These are phyloP conservation scores for Forsythia viridissima DNA, from an alignment of 257 asterid species.

Conservation along the genomic window DNA sequence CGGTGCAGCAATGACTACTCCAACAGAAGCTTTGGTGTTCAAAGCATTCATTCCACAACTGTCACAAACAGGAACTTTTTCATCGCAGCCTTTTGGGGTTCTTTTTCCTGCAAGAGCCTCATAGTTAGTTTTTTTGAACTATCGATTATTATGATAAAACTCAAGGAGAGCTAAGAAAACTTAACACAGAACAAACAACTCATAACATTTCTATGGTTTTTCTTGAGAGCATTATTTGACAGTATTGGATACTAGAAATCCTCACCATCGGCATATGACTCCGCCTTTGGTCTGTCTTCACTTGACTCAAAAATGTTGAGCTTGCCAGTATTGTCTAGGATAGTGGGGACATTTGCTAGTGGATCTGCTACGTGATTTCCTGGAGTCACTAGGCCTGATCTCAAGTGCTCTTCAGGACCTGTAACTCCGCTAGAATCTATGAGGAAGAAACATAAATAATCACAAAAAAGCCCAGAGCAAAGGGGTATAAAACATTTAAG, in stretches of 20 bases:
- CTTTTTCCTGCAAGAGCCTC: constrained; percentile 68
- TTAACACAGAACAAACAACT: constrained; percentile 4
- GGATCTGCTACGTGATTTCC: constrained; percentile 33
- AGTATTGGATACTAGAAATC: constrained; percentile 27
- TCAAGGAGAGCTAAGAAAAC: constrained; percentile 11
- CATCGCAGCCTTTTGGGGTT: constrained; percentile 27
- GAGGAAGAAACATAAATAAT: constrained; percentile 24
- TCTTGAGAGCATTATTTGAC: constrained; percentile 22
- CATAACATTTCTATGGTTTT: constrained; percentile 6
- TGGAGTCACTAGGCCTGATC: constrained; percentile 34
- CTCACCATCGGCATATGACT: constrained; percentile 44
- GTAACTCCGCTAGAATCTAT: constrained; percentile 44
- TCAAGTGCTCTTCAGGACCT: constrained; percentile 48
- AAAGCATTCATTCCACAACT: constrained; percentile 32
- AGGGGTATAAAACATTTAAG: background rate
- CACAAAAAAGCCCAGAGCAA: constrained; percentile 29
- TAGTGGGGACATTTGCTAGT: constrained; percentile 13
- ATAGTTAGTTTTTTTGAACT: constrained; percentile 22
- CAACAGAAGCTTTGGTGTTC: constrained; percentile 29
- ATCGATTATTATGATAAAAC: constrained; percentile 19
- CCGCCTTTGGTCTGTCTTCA: constrained; percentile 33
- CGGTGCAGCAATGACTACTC: constrained; percentile 29
- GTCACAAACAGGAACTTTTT: constrained; percentile 35
- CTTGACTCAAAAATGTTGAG: constrained; percentile 27
- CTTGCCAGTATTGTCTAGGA: constrained; percentile 29